Evolutionary conservation across 768 basidiomycete genomes (phyloP), one percentile per base, ranked within the genome.

Genomic region (Hirschioporus abietinus): DNA sequence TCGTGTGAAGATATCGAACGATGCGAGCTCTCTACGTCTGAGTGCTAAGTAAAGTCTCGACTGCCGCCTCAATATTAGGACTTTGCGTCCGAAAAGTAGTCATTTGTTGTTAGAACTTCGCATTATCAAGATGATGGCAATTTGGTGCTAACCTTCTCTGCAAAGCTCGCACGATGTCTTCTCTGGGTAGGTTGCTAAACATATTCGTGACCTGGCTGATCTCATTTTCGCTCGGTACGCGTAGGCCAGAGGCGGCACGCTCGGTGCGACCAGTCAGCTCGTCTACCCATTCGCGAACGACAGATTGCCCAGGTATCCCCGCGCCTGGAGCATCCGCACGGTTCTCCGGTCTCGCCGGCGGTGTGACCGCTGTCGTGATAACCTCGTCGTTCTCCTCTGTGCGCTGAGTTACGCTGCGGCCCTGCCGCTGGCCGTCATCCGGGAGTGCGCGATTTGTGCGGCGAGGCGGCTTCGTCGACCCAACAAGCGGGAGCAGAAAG

Each of bases 161-260:
- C 52, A 97, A 78, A 12, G 93, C 89, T 24, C 84, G 84, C 1
- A 95, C 83, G 10, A 96, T 79, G 25, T 86, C 83, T 63, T 92
- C 90, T 62, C 93, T 81, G 42, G 85, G 83, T 30, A 92, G 72
- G 73, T 91, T 86, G 24, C 95, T 94, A 74, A 97, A 97, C 90
- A 97, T 95, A 63, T 77, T 82, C 60, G 85, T 84, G 65, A 96
- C 71, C 61, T 91, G 87, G 8, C 80, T 75, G 64, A 96, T 91
- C 76, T 96, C 95, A 27, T 84, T 80, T 36, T 93, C 91, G 26
- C 83, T 83, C 1, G 93, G 91, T 12, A 88, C 87, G 58, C 91
- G 82, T 64, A 92, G 82, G 24, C 87, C 86, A 34, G 84, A 75
- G 61, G 78, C 81, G 23, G 81, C 78, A 60, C 83, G 82, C 23